A percentile compares a stretch with the other conserved stretches of the same genome.
These are phyloP conservation scores for Penicillium carneum DNA, from an alignment of 2,329 filamentous ascomycete species.

Conservation along the genomic window DNA sequence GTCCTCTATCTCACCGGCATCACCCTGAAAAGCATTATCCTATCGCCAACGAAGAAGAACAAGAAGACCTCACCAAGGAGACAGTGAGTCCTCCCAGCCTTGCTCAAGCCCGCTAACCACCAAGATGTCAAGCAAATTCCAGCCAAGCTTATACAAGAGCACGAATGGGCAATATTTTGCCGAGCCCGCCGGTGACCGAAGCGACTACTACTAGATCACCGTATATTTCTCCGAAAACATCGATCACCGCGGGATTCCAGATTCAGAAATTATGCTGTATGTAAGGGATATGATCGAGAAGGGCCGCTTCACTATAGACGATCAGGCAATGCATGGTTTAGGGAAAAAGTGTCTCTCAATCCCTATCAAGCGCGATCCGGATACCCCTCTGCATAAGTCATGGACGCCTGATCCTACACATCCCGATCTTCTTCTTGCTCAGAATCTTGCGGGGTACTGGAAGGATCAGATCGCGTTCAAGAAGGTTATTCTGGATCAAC, in stretches of 20 bases:
- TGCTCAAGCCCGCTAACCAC: background rate
- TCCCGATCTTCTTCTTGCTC: conserved; percentile 6
- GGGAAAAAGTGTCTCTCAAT: conserved; percentile 5
- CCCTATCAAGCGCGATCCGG: conserved; percentile 1
- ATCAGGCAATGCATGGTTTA: background rate
- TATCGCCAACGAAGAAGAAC: background rate
- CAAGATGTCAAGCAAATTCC: background rate
- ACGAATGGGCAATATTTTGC: background rate
- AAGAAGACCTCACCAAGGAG: no score
- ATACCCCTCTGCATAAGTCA: background rate
- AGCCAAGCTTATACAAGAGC: conserved; percentile 5
- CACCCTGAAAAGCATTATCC: background rate
- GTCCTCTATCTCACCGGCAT: background rate
- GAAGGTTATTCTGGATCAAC: conserved; percentile 1
- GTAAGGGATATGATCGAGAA: background rate
- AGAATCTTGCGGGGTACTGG: background rate
- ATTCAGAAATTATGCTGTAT: background rate
- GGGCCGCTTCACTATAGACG: background rate
- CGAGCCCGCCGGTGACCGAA: background rate
- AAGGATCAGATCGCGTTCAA: background rate
- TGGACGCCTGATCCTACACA: background rate
- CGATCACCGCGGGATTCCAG: background rate
- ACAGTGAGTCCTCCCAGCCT: no score
- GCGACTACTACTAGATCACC: conserved; percentile 11
- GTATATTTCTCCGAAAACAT: background rate